A percentile compares a stretch with the other conserved stretches of the same genome.
Evolutionary conservation across 202 grass and related monocot genomes (phyloP).

Genomic region (Miscanthus sacchariflorus): DNA sequence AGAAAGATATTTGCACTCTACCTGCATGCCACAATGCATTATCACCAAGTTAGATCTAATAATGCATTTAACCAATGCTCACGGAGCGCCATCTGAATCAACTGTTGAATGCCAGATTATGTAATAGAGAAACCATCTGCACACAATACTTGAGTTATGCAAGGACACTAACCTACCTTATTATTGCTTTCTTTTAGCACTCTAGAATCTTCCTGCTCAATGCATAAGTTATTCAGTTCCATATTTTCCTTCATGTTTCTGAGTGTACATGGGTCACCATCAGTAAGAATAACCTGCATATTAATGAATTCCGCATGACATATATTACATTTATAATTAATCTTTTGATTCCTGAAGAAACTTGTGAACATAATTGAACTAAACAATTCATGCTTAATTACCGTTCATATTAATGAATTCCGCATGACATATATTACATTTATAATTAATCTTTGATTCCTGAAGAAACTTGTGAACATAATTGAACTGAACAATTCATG

Average conservation of each 20-base stretch:
- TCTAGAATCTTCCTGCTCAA: slow-evolving; percentile 14
- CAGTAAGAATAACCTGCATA: slow-evolving; percentile 88
- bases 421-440: slow-evolving; percentile 6
- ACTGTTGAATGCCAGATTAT: slow-evolving; percentile 1
- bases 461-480: slow-evolving; percentile 23
- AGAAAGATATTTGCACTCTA: slow-evolving; percentile 85
- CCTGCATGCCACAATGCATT: slow-evolving; percentile 48
- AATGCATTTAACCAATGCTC: slow-evolving; percentile 18
- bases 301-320: slow-evolving; percentile 20
- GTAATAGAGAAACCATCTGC: not conserved
- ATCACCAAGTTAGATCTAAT: slow-evolving; percentile 13
- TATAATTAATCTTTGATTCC: slow-evolving; percentile 29
- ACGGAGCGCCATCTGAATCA: slow-evolving; percentile 1
- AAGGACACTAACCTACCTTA: slow-evolving; percentile 35
- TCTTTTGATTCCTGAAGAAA: slow-evolving; percentile 32
- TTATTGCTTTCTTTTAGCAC: slow-evolving; percentile 34
- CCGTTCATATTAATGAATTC: slow-evolving; percentile 25
- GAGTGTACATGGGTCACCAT: slow-evolving; percentile 82
- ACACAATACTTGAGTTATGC: not conserved
- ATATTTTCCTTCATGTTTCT: slow-evolving; percentile 86
- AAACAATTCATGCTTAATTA: not conserved
- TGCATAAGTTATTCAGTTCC: slow-evolving; percentile 66
- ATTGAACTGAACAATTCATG: slow-evolving; percentile 1
- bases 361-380: slow-evolving; percentile 14
- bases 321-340: slow-evolving; percentile 11